Evolutionary conservation across 495 filamentous ascomycete species (phyloP).

Genomic region (Trichocladium uniseriatum): DNA sequence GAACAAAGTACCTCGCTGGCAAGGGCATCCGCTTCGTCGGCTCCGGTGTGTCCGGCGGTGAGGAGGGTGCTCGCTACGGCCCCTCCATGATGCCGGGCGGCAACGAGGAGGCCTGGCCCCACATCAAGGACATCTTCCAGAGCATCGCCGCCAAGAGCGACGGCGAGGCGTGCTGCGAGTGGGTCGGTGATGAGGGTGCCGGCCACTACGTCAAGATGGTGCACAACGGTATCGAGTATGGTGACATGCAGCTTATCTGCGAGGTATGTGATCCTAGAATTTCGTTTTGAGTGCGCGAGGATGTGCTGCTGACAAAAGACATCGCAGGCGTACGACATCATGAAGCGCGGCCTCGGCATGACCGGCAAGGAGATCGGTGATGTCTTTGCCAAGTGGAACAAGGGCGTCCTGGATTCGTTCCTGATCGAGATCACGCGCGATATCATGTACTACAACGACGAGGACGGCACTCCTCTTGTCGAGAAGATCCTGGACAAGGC

Average conservation of each 20-base stretch:
- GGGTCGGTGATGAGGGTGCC: conserved; percentile 98
- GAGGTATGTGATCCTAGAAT: conserved; percentile 54
- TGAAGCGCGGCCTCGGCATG: conserved; percentile 91
- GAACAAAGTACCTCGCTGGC: conserved; percentile 66
- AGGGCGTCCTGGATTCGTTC: conserved; percentile 96
- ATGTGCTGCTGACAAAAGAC: conserved; percentile 7
- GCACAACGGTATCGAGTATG: conserved; percentile 99
- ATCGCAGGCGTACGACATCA: conserved; percentile 89
- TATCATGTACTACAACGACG: conserved; percentile 93
- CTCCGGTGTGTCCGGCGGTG: conserved; percentile 95
- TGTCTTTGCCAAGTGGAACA: conserved; percentile 94
- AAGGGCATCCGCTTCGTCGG: conserved; percentile 97
- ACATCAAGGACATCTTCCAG: conserved; percentile 99
- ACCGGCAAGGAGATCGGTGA: conserved; percentile 87
- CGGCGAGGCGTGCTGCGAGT: conserved; percentile 94
- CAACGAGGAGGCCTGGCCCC: conserved; percentile 94
- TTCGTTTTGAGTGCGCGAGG: background rate
- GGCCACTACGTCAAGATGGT: conserved; percentile 99
- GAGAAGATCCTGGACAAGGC: conserved; percentile 99
- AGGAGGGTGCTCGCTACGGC: conserved; percentile 96
- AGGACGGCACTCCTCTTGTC: conserved; percentile 79
- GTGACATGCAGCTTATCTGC: conserved; percentile 99
- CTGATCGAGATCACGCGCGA: conserved; percentile 98
- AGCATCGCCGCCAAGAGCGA: conserved; percentile 95
- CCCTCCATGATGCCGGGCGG: conserved; percentile 98